A percentile compares a stretch with the other conserved stretches of the same genome.
Conservation (phyloP, 2,329 filamentous ascomycete genomes). For the Macroventuria anomochaeta region DNA sequence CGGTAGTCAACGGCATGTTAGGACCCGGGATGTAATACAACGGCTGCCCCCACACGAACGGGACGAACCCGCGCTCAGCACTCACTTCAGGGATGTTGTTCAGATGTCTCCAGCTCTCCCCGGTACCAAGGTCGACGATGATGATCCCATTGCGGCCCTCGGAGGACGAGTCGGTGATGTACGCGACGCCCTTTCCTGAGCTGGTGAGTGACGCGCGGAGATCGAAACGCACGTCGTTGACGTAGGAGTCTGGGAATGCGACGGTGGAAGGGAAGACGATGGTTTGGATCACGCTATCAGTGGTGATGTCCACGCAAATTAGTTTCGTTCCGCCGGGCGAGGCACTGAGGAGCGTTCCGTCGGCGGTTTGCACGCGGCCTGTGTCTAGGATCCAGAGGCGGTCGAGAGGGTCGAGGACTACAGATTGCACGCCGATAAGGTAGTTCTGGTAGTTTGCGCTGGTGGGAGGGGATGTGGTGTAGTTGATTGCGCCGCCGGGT, state of each 20-base stretch:
- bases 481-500: conserved; percentile 59
- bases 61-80: conserved; percentile 54
- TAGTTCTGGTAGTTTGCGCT: conserved; percentile 58
- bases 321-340: conserved; percentile 60
- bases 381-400: conserved; percentile 63
- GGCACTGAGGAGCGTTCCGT: conserved; percentile 55
- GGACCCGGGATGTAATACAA: conserved; percentile 52
- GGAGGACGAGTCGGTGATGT: conserved; percentile 60
- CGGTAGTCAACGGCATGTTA: conserved; percentile 46
- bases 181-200: conserved; percentile 57
- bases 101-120: conserved; percentile 59
- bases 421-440: conserved; percentile 60
- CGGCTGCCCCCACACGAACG: conserved; percentile 57
- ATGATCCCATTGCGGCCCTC: conserved; percentile 59
- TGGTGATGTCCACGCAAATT: conserved; percentile 56
- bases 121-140: conserved; percentile 58
- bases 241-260: conserved; percentile 57
- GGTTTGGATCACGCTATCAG: conserved; percentile 56
- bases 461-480: conserved; percentile 54
- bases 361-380: conserved; percentile 52
- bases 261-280: conserved; percentile 59
- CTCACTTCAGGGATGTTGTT: conserved; percentile 52
- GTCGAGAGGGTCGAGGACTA: conserved; percentile 59
- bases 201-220: conserved; percentile 51
- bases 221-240: conserved; percentile 63